Conservation (phyloP, 2,329 filamentous ascomycete species). For the Dothiorella sarmentorum region DNA sequence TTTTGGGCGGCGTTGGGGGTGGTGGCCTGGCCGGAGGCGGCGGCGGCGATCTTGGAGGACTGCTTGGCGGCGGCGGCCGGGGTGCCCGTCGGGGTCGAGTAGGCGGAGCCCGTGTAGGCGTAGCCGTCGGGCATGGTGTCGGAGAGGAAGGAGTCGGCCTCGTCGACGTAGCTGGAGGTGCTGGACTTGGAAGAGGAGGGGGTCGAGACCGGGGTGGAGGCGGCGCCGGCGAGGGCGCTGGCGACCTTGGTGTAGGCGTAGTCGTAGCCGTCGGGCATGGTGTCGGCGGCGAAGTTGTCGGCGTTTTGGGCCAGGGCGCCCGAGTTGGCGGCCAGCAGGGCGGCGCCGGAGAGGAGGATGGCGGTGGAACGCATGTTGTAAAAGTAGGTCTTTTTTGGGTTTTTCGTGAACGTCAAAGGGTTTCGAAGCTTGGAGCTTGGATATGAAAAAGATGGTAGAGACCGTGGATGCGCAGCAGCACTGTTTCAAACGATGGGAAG, state of each 20-base stretch:
- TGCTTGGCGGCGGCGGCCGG: not conserved
- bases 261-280: constrained; percentile 17
- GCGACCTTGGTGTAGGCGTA: not conserved
- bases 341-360: constrained; percentile 17
- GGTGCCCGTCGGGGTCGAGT: not conserved
- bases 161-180: constrained; percentile 17
- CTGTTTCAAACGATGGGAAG: constrained; percentile 1
- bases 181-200: constrained; percentile 3
- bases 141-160: constrained; percentile 14
- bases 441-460: not conserved
- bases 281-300: constrained; percentile 15
- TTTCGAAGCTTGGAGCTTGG: too few relatives aligned
- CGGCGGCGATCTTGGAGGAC: not conserved
- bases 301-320: constrained; percentile 18
- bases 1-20: not conserved
- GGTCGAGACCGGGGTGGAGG: not conserved
- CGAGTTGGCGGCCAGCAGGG: constrained; percentile 19
- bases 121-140: constrained; percentile 18
- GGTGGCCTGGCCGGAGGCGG: not conserved
- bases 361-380: constrained; percentile 18
- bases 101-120: not conserved
- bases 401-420: too few relatives aligned
- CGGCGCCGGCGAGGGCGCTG: not conserved
- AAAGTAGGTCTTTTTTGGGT: not conserved
- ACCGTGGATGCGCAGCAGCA: constrained; percentile 11